A percentile compares a stretch with the other conserved stretches of the same genome.
phyloP scores from a whole-genome alignment of 1,284 basidiomycete species.

The Phylloboletellus chloephorus region DNA sequence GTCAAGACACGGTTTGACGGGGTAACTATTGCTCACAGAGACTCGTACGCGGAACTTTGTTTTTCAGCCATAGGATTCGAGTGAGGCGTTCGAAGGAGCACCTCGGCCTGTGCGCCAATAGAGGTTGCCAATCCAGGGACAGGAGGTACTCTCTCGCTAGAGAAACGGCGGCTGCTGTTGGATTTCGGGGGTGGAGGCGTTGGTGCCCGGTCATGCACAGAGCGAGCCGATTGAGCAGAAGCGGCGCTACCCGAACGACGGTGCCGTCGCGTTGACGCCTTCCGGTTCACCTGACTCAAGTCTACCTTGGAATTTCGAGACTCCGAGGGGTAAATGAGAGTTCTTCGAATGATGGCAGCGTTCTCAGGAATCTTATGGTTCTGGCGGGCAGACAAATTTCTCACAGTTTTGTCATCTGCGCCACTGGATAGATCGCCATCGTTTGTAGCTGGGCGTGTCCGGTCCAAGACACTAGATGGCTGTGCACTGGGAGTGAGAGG shows the following conservation, averaged over 20 bases:
- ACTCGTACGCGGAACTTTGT: constrained; percentile 65
- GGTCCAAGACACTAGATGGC: constrained; percentile 17
- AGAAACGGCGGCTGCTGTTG: constrained; percentile 54
- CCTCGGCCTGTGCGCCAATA: constrained; percentile 44
- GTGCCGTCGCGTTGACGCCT: constrained; percentile 44
- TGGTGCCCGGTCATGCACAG: constrained; percentile 73
- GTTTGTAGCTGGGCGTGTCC: constrained; percentile 29
- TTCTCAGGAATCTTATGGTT: constrained; percentile 34
- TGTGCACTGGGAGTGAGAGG: constrained; percentile 18
- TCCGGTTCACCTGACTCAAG: constrained; percentile 48
- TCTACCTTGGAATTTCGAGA: constrained; percentile 49
- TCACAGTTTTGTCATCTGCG: constrained; percentile 33
- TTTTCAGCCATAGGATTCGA: constrained; percentile 49
- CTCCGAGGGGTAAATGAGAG: constrained; percentile 71
- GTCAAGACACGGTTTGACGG: constrained; percentile 13
- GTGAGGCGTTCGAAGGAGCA: constrained; percentile 37
- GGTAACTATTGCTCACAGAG: constrained; percentile 50
- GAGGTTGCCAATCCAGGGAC: constrained; percentile 60
- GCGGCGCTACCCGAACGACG: constrained; percentile 56
- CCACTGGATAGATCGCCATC: constrained; percentile 31
- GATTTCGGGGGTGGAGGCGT: constrained; percentile 73
- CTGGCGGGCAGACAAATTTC: constrained; percentile 36
- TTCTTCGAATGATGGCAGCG: constrained; percentile 63
- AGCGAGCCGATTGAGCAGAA: constrained; percentile 49
- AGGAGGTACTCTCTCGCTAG: constrained; percentile 58